Conservation (phyloP, 352 stramenopile species). For the Phytopythium helicoides region DNA sequence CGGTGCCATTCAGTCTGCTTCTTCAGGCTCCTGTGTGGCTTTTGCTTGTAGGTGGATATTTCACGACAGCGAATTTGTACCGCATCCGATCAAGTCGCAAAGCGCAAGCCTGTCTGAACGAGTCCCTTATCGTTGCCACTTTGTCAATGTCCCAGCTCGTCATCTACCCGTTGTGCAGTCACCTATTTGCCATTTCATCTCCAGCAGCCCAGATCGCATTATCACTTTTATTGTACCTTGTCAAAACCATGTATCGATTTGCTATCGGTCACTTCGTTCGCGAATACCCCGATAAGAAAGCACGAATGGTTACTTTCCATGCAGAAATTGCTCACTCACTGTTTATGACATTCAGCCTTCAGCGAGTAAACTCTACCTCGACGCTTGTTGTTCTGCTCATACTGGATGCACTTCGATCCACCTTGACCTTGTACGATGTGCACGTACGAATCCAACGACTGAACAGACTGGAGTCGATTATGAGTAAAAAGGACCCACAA, state of each 20-base stretch:
- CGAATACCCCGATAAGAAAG: conserved; percentile 19
- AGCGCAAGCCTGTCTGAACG: conserved; percentile 1
- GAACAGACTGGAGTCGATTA: background rate
- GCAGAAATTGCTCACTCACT: conserved; percentile 44
- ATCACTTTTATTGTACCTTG: conserved; percentile 15
- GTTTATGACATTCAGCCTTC: conserved; percentile 38
- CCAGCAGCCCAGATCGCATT: conserved; percentile 11
- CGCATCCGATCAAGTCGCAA: conserved; percentile 3
- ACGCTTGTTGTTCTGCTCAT: conserved; percentile 21
- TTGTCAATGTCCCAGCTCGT: conserved; percentile 9
- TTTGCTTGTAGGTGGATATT: conserved; percentile 8
- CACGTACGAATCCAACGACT: conserved; percentile 7
- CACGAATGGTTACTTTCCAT: conserved; percentile 34
- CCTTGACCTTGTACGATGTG: conserved; percentile 11
- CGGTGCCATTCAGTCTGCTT: conserved; percentile 13
- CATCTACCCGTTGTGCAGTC: conserved; percentile 20
- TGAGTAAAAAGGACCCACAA: too few species aligned
- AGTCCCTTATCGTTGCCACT: conserved; percentile 4
- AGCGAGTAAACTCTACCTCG: conserved; percentile 26
- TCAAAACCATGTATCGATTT: conserved; percentile 33
- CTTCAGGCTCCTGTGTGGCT: conserved; percentile 10
- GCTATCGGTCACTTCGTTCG: conserved; percentile 14
- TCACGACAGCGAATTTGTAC: background rate
- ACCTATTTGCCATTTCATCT: conserved; percentile 13
- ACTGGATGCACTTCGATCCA: conserved; percentile 16